Conservation (phyloP, 164 flowering plant genomes). For the Aristolochia fimbriata region DNA sequence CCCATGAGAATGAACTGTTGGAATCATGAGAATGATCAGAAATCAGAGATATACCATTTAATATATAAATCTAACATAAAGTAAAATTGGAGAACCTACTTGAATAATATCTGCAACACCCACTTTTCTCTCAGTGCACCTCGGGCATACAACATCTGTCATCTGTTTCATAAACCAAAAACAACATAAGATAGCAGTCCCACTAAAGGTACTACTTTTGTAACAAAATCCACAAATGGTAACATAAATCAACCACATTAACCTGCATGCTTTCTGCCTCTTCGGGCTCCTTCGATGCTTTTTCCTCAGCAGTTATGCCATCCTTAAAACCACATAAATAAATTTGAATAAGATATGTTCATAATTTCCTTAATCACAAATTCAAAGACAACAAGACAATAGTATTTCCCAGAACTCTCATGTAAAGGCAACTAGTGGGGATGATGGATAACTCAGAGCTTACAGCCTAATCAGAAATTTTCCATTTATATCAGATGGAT, state of each 20-base stretch:
- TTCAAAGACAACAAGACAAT: too few relatives aligned
- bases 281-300: conserved; percentile 65
- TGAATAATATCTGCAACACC: conserved; percentile 75
- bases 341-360: not conserved
- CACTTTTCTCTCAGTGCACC: conserved; percentile 74
- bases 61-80: too few relatives aligned
- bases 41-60: too few relatives aligned
- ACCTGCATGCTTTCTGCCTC: conserved; percentile 79
- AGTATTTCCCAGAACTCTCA: too few relatives aligned
- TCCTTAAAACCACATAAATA: conserved; percentile 29
- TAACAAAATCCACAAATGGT: not conserved
- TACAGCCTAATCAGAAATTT: too few relatives aligned
- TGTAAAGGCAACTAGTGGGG: too few relatives aligned
- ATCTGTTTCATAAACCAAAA: conserved; percentile 36
- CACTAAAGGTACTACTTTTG: not conserved
- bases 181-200: not conserved
- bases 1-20: too few relatives aligned
- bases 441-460: too few relatives aligned
- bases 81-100: too few relatives aligned
- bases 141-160: conserved; percentile 88
- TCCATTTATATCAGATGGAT: too few relatives aligned
- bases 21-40: too few relatives aligned
- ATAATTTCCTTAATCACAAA: too few relatives aligned
- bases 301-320: conserved; percentile 77
- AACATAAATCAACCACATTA: not conserved